phyloP scores from a whole-genome alignment of 2,329 filamentous ascomycete species.

The Dendryphion nanum region DNA sequence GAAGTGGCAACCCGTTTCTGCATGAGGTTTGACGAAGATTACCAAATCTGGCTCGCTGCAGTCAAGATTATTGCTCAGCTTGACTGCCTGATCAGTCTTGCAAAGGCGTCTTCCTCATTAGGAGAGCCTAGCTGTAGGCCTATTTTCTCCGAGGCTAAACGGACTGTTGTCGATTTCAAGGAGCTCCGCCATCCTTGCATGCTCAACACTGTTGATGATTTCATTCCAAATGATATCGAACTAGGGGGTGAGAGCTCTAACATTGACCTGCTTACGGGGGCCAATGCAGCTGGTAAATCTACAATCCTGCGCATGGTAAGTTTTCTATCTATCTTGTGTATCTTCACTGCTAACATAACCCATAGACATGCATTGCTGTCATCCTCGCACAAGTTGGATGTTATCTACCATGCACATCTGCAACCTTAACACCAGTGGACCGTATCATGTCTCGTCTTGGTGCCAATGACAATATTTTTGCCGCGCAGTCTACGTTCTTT shows the following conservation, averaged over 20 bases:
- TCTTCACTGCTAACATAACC: slow-evolving; percentile 1
- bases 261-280: slow-evolving; percentile 89
- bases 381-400: slow-evolving; percentile 98
- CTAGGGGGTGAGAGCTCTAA: slow-evolving; percentile 80
- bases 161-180: slow-evolving; percentile 85
- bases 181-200: slow-evolving; percentile 96
- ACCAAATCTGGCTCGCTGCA: slow-evolving; percentile 81
- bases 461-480: slow-evolving; percentile 98
- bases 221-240: slow-evolving; percentile 92
- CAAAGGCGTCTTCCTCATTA: slow-evolving; percentile 79
- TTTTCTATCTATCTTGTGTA: background rate
- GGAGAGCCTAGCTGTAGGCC: slow-evolving; percentile 88
- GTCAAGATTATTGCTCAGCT: slow-evolving; percentile 88
- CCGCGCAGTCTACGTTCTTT: slow-evolving; percentile 96
- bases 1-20: slow-evolving; percentile 83
- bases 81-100: slow-evolving; percentile 90
- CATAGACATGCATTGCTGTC: slow-evolving; percentile 84
- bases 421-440: slow-evolving; percentile 84
- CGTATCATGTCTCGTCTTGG: slow-evolving; percentile 98
- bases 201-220: slow-evolving; percentile 82
- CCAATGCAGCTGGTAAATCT: slow-evolving; percentile 96
- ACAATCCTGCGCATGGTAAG: slow-evolving; percentile 90
- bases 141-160: slow-evolving; percentile 78
- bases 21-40: slow-evolving; percentile 82
- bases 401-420: slow-evolving; percentile 80